A percentile compares a stretch with the other conserved stretches of the same genome.
These are phyloP conservation scores for Epichloe typhina DNA, from an alignment of 2,329 filamentous ascomycete genomes.

Conservation along the genomic window DNA sequence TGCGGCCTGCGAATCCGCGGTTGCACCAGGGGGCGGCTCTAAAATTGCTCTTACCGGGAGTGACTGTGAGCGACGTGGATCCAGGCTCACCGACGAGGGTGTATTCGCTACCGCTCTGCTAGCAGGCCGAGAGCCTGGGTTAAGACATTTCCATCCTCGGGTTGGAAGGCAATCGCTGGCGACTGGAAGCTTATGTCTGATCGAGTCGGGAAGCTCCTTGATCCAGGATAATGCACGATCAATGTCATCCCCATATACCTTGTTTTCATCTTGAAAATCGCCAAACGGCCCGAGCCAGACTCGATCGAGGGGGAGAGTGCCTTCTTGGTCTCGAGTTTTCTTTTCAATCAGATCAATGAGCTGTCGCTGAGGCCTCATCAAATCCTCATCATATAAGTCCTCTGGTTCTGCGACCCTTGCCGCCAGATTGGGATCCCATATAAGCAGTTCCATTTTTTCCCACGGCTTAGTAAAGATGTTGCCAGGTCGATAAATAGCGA, in stretches of 20 bases:
- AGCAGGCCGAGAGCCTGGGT: neutral
- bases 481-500: slow-evolving; percentile 32
- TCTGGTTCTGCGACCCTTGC: slow-evolving; percentile 12
- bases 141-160: slow-evolving; percentile 27
- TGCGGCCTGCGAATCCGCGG: neutral
- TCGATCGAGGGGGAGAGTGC: slow-evolving; percentile 20
- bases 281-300: slow-evolving; percentile 33
- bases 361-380: slow-evolving; percentile 32
- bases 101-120: neutral
- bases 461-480: slow-evolving; percentile 22
- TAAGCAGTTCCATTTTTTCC: slow-evolving; percentile 32
- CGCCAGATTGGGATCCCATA: slow-evolving; percentile 34
- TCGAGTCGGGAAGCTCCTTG: slow-evolving; percentile 17
- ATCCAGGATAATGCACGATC: slow-evolving; percentile 30
- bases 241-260: slow-evolving; percentile 20
- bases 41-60: slow-evolving; percentile 26
- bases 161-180: slow-evolving; percentile 12
- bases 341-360: slow-evolving; percentile 26
- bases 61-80: neutral
- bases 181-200: slow-evolving; percentile 24
- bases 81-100: neutral
- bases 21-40: slow-evolving; percentile 28
- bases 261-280: slow-evolving; percentile 8
- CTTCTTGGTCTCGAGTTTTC: slow-evolving; percentile 15
- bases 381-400: slow-evolving; percentile 17